Conservation (phyloP, 805 yeast species). For the Hanseniaspora valbyensis region DNA sequence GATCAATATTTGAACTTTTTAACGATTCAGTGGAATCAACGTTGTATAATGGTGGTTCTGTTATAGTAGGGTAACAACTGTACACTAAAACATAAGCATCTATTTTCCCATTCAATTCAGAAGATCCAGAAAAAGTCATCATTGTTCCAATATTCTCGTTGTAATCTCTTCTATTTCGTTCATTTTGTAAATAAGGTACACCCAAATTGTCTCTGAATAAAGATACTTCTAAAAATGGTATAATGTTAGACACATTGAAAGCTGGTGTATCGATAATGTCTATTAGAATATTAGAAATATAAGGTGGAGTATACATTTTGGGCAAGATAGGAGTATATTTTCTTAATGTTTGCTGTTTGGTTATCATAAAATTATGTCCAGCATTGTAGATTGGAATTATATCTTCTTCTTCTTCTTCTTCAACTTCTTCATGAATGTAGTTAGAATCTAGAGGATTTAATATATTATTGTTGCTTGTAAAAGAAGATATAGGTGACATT, state of each 20-base stretch:
- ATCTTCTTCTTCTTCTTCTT: slow-evolving; percentile 19
- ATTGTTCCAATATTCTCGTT: slow-evolving; percentile 37
- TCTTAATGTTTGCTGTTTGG: background rate
- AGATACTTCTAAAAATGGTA: slow-evolving; percentile 68
- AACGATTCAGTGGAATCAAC: slow-evolving; percentile 17
- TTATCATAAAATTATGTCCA: slow-evolving; percentile 8
- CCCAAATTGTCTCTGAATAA: slow-evolving; percentile 50
- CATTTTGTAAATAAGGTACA: slow-evolving; percentile 21
- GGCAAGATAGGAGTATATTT: slow-evolving; percentile 13
- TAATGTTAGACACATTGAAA: slow-evolving; percentile 51
- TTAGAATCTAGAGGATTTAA: slow-evolving; percentile 2
- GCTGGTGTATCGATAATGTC: slow-evolving; percentile 71
- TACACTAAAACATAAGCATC: slow-evolving; percentile 65
- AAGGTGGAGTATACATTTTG: slow-evolving; percentile 36
- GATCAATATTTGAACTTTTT: slow-evolving; percentile 11
- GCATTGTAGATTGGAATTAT: slow-evolving; percentile 18
- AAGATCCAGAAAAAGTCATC: slow-evolving; percentile 66
- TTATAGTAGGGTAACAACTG: slow-evolving; percentile 50
- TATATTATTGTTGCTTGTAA: slow-evolving; percentile 10
- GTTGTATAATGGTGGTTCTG: slow-evolving; percentile 47
- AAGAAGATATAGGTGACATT: background rate
- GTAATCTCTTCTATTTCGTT: slow-evolving; percentile 1
- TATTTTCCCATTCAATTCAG: slow-evolving; percentile 63
- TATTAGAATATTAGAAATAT: slow-evolving; percentile 46
- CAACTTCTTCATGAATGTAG: slow-evolving; percentile 17